These are phyloP conservation scores for Drechslera avenae DNA, from an alignment of 2,329 filamentous ascomycete genomes.

Conservation along the genomic window DNA sequence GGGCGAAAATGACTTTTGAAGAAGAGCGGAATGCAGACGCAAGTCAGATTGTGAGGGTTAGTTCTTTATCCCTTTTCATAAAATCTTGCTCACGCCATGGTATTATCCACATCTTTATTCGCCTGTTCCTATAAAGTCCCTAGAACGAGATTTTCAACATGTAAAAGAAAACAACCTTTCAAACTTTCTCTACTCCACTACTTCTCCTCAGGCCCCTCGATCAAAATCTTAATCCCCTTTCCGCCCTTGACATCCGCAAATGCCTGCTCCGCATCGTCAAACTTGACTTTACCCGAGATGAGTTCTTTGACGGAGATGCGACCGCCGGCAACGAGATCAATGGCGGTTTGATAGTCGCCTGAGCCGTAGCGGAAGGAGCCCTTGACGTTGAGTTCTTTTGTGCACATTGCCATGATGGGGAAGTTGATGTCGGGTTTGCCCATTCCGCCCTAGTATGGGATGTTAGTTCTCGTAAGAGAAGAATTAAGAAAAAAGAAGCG, in stretches of 20 bases:
- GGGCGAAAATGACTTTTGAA: too few relatives aligned
- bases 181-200: background rate
- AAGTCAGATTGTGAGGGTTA: too few relatives aligned
- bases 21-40: too few relatives aligned
- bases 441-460: constrained; percentile 69
- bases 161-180: background rate
- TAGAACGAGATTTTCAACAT: too few relatives aligned
- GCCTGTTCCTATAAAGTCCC: too few relatives aligned
- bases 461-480: background rate
- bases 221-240: constrained; percentile 72
- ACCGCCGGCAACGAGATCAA: constrained; percentile 74
- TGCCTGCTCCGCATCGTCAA: constrained; percentile 81
- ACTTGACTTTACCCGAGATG: constrained; percentile 77
- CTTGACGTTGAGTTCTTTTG: constrained; percentile 85
- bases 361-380: constrained; percentile 89
- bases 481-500: background rate
- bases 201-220: constrained; percentile 47
- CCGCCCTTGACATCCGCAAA: constrained; percentile 86
- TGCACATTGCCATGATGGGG: constrained; percentile 87
- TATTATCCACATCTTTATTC: too few relatives aligned
- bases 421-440: constrained; percentile 85
- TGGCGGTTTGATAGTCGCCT: constrained; percentile 84
- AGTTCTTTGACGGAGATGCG: constrained; percentile 77
- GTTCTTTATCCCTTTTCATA: too few relatives aligned
- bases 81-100: too few relatives aligned